Percentiles rank a stretch among this genome's conserved stretches.
phyloP scores from a whole-genome alignment of 176 grass and related monocot species.

The Stipa capillata region DNA sequence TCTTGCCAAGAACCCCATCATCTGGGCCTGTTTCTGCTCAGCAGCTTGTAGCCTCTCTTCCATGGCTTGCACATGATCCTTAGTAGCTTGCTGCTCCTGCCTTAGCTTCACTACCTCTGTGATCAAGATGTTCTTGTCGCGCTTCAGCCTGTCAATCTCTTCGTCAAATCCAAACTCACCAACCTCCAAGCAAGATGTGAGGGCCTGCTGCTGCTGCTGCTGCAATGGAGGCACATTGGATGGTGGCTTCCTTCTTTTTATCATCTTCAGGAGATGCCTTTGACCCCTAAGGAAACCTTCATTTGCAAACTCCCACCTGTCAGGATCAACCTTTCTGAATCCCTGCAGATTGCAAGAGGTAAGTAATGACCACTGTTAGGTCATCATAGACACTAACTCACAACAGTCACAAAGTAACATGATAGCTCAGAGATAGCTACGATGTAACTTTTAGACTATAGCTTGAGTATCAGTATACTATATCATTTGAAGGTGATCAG shows the following conservation, averaged over 20 bases:
- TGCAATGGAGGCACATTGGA: conserved; percentile 3
- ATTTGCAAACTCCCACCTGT: conserved; percentile 96
- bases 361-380: conserved; percentile 7
- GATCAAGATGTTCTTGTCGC: conserved; percentile 71
- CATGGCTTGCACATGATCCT: conserved; percentile 55
- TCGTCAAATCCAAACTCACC: conserved; percentile 75
- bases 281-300: conserved; percentile 80
- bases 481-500: conserved; percentile 41
- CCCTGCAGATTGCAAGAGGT: conserved; percentile 48
- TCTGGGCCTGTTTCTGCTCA: conserved; percentile 71
- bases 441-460: neutral
- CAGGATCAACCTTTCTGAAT: conserved; percentile 87
- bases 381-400: neutral
- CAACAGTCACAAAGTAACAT: neutral
- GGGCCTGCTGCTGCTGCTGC: conserved; percentile 38
- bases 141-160: conserved; percentile 69
- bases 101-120: conserved; percentile 80
- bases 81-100: conserved; percentile 66
- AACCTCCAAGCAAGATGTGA: conserved; percentile 50
- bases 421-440: neutral
- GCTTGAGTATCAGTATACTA: conserved; percentile 30
- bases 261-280: conserved; percentile 70
- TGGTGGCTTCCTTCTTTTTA: conserved; percentile 70
- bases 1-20: conserved; percentile 78
- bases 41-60: conserved; percentile 50